phyloP scores from a whole-genome alignment of 108 stramenopile species.

The Stephanodiscus triporus region DNA sequence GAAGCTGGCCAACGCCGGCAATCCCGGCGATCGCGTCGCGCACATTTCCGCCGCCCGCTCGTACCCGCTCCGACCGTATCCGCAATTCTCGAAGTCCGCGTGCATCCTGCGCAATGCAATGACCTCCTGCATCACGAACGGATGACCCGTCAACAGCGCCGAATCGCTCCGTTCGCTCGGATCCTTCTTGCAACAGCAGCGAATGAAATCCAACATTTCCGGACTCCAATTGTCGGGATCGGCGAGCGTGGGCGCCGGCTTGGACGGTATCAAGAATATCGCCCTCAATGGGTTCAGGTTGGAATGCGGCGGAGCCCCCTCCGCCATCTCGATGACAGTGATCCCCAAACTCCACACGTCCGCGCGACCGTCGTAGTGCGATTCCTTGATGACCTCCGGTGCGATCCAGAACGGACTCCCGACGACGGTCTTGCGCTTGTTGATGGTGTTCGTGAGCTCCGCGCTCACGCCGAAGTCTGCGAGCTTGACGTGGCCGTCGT shows the following conservation, averaged over 20 bases:
- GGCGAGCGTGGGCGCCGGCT: slow-evolving; percentile 82
- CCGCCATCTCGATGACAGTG: slow-evolving; percentile 97
- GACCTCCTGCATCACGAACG: slow-evolving; percentile 86
- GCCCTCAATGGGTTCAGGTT: slow-evolving; percentile 89
- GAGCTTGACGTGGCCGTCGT: slow-evolving; percentile 88
- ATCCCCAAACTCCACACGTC: slow-evolving; percentile 99
- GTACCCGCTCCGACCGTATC: slow-evolving; percentile 32
- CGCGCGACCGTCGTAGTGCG: slow-evolving; percentile 95
- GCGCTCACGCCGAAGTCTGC: slow-evolving; percentile 93
- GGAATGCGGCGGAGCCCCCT: slow-evolving; percentile 97
- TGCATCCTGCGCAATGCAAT: slow-evolving; percentile 75
- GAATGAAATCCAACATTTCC: slow-evolving; percentile 91
- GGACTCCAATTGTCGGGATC: slow-evolving; percentile 91
- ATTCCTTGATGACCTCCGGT: slow-evolving; percentile 94
- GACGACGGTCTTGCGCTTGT: slow-evolving; percentile 96
- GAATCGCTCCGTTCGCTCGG: slow-evolving; percentile 85
- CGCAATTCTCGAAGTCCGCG: slow-evolving; percentile 39
- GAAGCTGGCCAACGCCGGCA: slow-evolving; percentile 72
- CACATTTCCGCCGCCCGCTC: slow-evolving; percentile 22
- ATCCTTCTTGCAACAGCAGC: slow-evolving; percentile 89
- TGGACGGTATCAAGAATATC: slow-evolving; percentile 91
- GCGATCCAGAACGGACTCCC: slow-evolving; percentile 99
- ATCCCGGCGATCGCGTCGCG: slow-evolving; percentile 50
- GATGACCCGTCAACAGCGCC: slow-evolving; percentile 70
- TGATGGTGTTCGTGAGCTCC: slow-evolving; percentile 93